Conservation (phyloP, 2,329 filamentous ascomycete species). For the Diaporthe helianthi region DNA sequence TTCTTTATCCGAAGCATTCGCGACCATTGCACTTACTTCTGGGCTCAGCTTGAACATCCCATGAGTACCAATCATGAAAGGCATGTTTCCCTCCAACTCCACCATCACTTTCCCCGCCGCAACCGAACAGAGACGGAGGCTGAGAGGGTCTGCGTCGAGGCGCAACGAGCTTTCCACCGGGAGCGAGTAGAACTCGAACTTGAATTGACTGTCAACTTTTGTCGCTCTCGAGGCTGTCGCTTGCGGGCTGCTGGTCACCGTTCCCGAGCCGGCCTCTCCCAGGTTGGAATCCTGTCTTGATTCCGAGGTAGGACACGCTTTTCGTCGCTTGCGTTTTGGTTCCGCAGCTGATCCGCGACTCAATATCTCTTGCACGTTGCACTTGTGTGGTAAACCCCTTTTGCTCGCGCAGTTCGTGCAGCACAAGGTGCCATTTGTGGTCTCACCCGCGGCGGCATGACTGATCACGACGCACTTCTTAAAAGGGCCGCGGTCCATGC, state of each 20-base stretch:
- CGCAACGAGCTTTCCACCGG: not conserved
- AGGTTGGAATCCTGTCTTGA: not conserved
- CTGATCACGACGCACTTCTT: conserved; percentile 9
- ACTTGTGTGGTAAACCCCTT: not conserved
- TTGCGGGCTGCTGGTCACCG: too few species aligned
- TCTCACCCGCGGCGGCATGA: not conserved
- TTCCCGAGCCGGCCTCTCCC: not conserved
- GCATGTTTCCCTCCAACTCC: not conserved
- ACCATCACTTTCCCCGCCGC: conserved; percentile 10
- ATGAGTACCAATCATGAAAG: not conserved
- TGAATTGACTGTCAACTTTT: conserved; percentile 14
- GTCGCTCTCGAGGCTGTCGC: not conserved
- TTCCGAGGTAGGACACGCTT: too few species aligned
- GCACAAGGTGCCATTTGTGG: not conserved
- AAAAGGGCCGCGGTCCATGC: not conserved
- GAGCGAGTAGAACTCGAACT: not conserved
- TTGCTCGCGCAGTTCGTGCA: conserved; percentile 27
- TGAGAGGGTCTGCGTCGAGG: not conserved
- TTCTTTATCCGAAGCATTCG: not conserved
- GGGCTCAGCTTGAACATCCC: conserved; percentile 21
- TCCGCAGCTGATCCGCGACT: not conserved
- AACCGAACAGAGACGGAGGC: conserved; percentile 17
- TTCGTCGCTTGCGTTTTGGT: too few species aligned
- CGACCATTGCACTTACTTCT: not conserved
- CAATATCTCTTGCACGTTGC: not conserved